A percentile compares a stretch with the other conserved stretches of the same genome.
Conservation (phyloP, 345 rosid species). For the Aegle marmelos region DNA sequence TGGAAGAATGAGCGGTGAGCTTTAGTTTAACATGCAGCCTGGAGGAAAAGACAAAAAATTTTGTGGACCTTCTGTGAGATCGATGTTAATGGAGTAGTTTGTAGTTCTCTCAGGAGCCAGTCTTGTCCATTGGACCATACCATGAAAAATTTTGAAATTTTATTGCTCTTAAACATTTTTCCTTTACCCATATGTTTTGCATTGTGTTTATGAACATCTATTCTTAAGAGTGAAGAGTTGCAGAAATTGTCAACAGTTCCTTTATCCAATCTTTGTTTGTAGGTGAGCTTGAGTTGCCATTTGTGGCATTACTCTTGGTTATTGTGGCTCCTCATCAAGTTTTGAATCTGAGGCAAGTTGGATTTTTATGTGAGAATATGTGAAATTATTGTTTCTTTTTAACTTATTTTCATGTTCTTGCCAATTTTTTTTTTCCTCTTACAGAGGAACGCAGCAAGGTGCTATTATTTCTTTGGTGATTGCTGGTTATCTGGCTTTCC, state of each 20-base stretch:
- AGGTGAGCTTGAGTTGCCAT: constrained; percentile 94
- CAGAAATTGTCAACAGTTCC: background rate
- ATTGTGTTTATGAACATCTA: background rate
- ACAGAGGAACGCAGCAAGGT: constrained; percentile 79
- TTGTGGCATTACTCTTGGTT: constrained; percentile 63
- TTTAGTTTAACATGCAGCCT: background rate
- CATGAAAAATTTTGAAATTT: no score
- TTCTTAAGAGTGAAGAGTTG: no score
- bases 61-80: background rate
- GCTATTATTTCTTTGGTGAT: constrained; percentile 55
- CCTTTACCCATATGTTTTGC: background rate
- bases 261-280: constrained; percentile 10
- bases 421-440: constrained; percentile 9
- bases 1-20: background rate
- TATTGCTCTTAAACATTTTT: background rate
- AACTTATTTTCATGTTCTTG: background rate
- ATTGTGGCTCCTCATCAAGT: constrained; percentile 73
- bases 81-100: background rate
- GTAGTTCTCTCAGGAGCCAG: background rate
- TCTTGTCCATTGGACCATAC: background rate
- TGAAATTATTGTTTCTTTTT: constrained; percentile 5
- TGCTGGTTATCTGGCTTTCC: constrained; percentile 73
- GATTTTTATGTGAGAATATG: constrained; percentile 4
- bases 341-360: constrained; percentile 54
- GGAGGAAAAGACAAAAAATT: background rate